phyloP scores from a whole-genome alignment of 768 basidiomycete genomes.

The Macrolepiota fuliginosa region DNA sequence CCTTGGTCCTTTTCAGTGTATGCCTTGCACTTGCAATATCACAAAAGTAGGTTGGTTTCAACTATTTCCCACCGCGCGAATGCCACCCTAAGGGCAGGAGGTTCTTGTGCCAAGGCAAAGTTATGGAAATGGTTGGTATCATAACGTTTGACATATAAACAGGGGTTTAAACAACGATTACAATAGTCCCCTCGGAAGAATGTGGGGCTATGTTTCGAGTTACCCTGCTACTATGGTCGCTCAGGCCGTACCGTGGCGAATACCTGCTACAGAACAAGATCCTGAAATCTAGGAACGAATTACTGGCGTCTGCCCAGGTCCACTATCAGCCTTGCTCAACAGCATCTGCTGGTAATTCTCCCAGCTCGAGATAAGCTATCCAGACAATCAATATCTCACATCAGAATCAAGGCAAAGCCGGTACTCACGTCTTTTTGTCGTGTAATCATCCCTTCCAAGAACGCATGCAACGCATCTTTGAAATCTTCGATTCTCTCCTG shows the following conservation, averaged over 20 bases:
- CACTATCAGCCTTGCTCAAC: conserved; percentile 43
- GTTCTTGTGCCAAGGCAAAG: too few relatives aligned
- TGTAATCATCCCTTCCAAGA: conserved; percentile 83
- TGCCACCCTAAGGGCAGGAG: too few relatives aligned
- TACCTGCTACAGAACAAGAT: not conserved
- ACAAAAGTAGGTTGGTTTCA: too few relatives aligned
- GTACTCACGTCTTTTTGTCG: conserved; percentile 73
- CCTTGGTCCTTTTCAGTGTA: too few relatives aligned
- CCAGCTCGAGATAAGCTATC: conserved; percentile 72
- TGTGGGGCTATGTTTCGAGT: too few relatives aligned
- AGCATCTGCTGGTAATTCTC: conserved; percentile 78
- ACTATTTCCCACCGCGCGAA: too few relatives aligned
- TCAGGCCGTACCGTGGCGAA: not conserved
- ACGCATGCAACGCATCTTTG: conserved; percentile 76
- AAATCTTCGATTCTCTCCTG: conserved; percentile 93
- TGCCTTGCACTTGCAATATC: too few relatives aligned
- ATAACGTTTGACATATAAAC: too few relatives aligned
- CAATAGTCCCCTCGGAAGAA: too few relatives aligned
- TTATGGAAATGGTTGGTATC: too few relatives aligned
- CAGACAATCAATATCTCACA: conserved; percentile 3
- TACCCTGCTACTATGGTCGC: too few relatives aligned
- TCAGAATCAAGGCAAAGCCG: not conserved
- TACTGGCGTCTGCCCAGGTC: conserved; percentile 1
- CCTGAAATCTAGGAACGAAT: not conserved
- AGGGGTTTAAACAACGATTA: too few relatives aligned